Conservation (phyloP, 1,139 yeast genomes). For the Sugiyamaella xylanicola region DNA sequence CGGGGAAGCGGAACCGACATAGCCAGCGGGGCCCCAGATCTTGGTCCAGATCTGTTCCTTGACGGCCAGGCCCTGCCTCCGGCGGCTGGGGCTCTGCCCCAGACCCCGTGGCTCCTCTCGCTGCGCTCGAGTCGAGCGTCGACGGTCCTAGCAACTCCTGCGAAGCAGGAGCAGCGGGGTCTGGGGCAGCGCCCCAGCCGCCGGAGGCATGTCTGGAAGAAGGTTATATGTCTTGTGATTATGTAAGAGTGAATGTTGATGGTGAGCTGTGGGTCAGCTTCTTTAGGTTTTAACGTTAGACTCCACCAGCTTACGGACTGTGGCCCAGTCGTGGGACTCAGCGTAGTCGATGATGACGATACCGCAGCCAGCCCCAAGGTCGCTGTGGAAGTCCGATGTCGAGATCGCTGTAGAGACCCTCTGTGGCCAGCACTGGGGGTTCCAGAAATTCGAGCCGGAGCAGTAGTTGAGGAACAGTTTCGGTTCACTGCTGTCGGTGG, state of each 20-base stretch:
- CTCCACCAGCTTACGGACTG: constrained; percentile 36
- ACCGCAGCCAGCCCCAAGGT: constrained; percentile 50
- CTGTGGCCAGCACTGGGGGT: constrained; percentile 75
- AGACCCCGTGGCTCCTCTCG: too few relatives aligned
- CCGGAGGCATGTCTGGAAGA: too few relatives aligned
- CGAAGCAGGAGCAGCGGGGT: too few relatives aligned
- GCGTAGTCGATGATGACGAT: constrained; percentile 68
- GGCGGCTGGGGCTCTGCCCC: too few relatives aligned
- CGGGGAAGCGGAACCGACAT: neutral
- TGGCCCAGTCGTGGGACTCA: constrained; percentile 63
- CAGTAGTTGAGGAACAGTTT: constrained; percentile 73
- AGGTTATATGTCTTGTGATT: too few relatives aligned
- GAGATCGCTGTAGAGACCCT: constrained; percentile 54
- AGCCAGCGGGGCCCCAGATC: too few relatives aligned
- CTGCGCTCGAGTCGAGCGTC: too few relatives aligned
- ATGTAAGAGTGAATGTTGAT: too few relatives aligned
- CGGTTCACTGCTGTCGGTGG: constrained; percentile 40
- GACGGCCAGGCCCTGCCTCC: too few relatives aligned
- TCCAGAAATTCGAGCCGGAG: constrained; percentile 73
- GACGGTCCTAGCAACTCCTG: too few relatives aligned
- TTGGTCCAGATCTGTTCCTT: neutral
- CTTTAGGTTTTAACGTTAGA: constrained; percentile 1
- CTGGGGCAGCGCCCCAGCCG: too few relatives aligned
- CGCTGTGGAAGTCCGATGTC: constrained; percentile 47
- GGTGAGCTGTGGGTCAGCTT: too few relatives aligned